Evolutionary conservation across 2,329 filamentous ascomycete genomes (phyloP).

Genomic region (Xylaria sp.): DNA sequence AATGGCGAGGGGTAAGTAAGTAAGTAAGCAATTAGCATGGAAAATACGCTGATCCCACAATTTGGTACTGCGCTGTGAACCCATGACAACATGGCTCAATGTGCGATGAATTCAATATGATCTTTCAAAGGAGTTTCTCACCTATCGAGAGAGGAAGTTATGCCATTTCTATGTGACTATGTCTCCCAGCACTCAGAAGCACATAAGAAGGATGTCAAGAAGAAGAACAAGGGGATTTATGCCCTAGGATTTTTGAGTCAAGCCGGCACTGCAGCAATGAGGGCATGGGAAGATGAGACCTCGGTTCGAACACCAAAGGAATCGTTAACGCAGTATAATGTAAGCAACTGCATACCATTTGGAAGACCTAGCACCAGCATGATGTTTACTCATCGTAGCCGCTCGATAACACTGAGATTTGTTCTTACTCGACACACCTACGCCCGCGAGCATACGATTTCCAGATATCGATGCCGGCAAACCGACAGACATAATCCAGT

Average conservation of each 20-base stretch:
- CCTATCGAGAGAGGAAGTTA: not conserved
- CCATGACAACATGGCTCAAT: constrained; percentile 1
- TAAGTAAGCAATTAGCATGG: not conserved
- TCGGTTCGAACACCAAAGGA: constrained; percentile 21
- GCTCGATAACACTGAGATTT: not conserved
- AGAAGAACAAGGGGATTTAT: constrained; percentile 2
- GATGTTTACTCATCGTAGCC: not conserved
- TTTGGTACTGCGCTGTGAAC: not conserved
- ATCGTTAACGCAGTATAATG: constrained; percentile 19
- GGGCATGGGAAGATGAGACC: constrained; percentile 17
- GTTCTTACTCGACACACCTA: constrained; percentile 1
- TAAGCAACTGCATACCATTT: constrained; percentile 8
- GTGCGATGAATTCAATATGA: not conserved
- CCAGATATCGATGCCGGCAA: not conserved
- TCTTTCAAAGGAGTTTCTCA: not conserved
- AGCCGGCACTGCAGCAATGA: too few species aligned
- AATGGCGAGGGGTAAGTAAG: not conserved
- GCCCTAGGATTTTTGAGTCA: constrained; percentile 1
- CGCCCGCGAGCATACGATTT: not conserved
- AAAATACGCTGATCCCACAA: not conserved
- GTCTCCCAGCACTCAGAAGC: not conserved
- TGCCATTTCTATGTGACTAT: not conserved
- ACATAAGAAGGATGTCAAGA: not conserved
- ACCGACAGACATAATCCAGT: constrained; percentile 6
- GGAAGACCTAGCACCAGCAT: not conserved